These are phyloP conservation scores for Salix purpurea DNA, from an alignment of 345 rosid species.

Conservation along the genomic window DNA sequence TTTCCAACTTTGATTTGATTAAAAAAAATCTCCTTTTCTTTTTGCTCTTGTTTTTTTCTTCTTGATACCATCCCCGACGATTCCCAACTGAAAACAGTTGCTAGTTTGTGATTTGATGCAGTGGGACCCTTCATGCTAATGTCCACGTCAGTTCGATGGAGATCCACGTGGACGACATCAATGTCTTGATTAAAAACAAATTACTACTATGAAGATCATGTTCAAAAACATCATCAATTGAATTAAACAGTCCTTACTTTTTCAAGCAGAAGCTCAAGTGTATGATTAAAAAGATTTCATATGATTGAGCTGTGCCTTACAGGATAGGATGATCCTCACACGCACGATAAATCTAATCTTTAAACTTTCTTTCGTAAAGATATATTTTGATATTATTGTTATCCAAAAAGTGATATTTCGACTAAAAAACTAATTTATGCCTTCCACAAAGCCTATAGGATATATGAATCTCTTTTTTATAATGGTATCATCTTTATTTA, in stretches of 20 bases:
- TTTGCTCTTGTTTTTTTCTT: background rate
- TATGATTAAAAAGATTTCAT: background rate
- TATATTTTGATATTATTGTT: background rate
- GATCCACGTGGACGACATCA: conserved; percentile 25
- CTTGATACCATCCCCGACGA: background rate
- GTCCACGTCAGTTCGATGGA: conserved; percentile 33
- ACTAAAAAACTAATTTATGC: background rate
- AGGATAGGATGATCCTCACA: background rate
- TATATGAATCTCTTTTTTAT: background rate
- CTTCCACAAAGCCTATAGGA: background rate
- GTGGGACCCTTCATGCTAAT: conserved; percentile 22
- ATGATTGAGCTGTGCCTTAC: background rate
- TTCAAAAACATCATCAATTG: background rate
- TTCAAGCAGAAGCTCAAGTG: background rate
- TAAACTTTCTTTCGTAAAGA: background rate
- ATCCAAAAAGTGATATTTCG: background rate
- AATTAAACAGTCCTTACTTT: background rate
- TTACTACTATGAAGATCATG: background rate
- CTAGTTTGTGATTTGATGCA: conserved; percentile 2
- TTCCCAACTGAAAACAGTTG: conserved; percentile 13
- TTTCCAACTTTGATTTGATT: background rate
- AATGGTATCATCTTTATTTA: background rate
- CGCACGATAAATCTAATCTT: background rate
- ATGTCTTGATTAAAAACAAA: conserved; percentile 1
- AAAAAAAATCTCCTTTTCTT: background rate